Evolutionary conservation across 2,329 filamentous ascomycete genomes (phyloP), one percentile per base, ranked within the genome.

Genomic region (Penicillium sp.): DNA sequence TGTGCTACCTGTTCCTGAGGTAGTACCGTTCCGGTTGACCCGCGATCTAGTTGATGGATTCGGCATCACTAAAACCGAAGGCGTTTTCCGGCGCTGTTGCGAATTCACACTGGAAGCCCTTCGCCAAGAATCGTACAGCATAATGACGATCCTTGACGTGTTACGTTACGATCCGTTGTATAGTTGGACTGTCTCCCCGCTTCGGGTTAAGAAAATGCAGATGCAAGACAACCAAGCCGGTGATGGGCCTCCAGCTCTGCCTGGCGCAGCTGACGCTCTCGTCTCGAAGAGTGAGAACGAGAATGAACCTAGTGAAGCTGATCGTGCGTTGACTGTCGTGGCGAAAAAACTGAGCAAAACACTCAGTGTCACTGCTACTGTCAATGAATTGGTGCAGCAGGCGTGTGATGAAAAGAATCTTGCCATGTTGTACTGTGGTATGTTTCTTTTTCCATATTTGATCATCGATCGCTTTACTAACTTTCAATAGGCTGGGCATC

Each of bases 61-160:
- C 90, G 94, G 94, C 29, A 89, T 96, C 65, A 96, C 91, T 3
- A 91, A 90, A 68, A 96, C 93, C 0, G 96, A 99, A 74, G 94
- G 94, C 4, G 92, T 97, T 0, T 99, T 97, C 79, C 86, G 94
- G 8, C 86, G 96, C n/a, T 97, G 93, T 76, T 99, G 94, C 74
- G 96, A 99, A 73, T 97, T 97, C 73, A 97, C 93, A 0, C 85
- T 99, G 33, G 92, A 97, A 61, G 93, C 96, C 1, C 80, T 99
- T 36, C 88, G 94, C n/a, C 90, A 96, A 68, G 94, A 99, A 73
- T 90, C 90, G 13, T 96, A 96, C 72, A 93, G 89, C 44, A 99
- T 99, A 78, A 97, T 97, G 93, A 97, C 94, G 0, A 92, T 99
- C 53, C 85, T 99, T 21, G 96, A 99, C 70, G 96, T 99, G 23